phyloP scores from a whole-genome alignment of 2,329 filamentous ascomycete genomes.

The Bipolaris gigantea region DNA sequence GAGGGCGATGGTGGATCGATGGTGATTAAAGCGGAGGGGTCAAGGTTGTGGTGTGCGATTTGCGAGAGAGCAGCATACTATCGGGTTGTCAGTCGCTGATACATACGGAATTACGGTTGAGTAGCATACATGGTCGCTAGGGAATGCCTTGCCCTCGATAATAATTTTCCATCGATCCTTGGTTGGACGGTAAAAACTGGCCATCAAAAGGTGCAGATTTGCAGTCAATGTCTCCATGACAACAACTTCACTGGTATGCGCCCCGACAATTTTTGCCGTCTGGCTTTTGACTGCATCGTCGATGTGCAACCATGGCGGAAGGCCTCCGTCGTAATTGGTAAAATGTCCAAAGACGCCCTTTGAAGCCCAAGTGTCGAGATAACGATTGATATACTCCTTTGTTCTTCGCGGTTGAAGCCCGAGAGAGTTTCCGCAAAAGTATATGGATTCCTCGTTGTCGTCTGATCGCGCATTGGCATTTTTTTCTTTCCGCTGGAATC shows the following conservation, averaged over 20 bases:
- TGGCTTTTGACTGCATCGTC: slow-evolving; percentile 72
- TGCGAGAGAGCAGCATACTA: slow-evolving; percentile 85
- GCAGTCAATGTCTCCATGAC: slow-evolving; percentile 86
- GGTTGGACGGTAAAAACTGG: slow-evolving; percentile 77
- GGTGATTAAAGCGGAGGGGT: slow-evolving; percentile 70
- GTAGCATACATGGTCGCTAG: slow-evolving; percentile 71
- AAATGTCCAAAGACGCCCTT: slow-evolving; percentile 88
- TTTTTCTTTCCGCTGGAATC: slow-evolving; percentile 17
- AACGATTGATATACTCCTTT: slow-evolving; percentile 66
- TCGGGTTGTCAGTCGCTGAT: slow-evolving; percentile 1
- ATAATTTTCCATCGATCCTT: slow-evolving; percentile 73
- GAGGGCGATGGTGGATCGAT: slow-evolving; percentile 62
- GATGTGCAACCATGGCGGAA: slow-evolving; percentile 75
- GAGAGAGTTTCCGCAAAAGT: slow-evolving; percentile 88
- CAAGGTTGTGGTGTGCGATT: slow-evolving; percentile 68
- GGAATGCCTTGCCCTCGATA: slow-evolving; percentile 87
- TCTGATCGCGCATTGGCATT: slow-evolving; percentile 27
- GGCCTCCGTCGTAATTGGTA: slow-evolving; percentile 65
- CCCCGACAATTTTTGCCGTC: slow-evolving; percentile 75
- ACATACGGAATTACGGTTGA: not conserved
- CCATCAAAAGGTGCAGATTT: slow-evolving; percentile 81
- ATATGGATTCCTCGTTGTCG: slow-evolving; percentile 59
- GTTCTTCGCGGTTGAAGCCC: slow-evolving; percentile 77
- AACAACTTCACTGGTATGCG: slow-evolving; percentile 71
- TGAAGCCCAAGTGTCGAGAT: slow-evolving; percentile 80